These are phyloP conservation scores for Mortierella polycephala DNA, from an alignment of 371 early-diverging fungal genomes.

Conservation along the genomic window DNA sequence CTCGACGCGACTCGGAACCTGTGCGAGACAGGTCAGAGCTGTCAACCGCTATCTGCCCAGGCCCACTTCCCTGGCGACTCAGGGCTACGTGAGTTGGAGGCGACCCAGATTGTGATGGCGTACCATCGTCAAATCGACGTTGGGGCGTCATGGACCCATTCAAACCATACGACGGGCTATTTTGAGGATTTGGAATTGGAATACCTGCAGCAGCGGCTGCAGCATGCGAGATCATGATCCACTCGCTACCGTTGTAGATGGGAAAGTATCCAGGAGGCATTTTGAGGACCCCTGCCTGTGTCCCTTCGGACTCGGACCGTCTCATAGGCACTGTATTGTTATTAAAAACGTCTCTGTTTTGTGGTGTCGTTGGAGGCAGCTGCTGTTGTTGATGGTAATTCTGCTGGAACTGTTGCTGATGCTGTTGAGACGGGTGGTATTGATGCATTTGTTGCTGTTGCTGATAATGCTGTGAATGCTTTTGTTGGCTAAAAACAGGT, in stretches of 20 bases:
- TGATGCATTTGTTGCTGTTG: slow-evolving; percentile 13
- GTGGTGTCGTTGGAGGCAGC: slow-evolving; percentile 19
- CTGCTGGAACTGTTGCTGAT: slow-evolving; percentile 19
- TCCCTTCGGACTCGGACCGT: slow-evolving; percentile 30
- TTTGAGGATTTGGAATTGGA: slow-evolving; percentile 37
- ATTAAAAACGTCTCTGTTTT: background rate
- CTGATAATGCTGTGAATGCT: slow-evolving; percentile 10
- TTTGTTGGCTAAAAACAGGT: slow-evolving; percentile 19
- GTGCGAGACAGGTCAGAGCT: slow-evolving; percentile 27
- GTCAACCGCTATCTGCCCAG: slow-evolving; percentile 4
- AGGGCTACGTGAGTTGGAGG: slow-evolving; percentile 21
- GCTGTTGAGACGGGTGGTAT: slow-evolving; percentile 7
- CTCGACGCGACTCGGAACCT: slow-evolving; percentile 42
- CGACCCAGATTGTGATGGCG: slow-evolving; percentile 13
- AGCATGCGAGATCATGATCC: slow-evolving; percentile 46
- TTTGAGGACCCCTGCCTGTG: slow-evolving; percentile 39
- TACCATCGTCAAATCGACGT: slow-evolving; percentile 20
- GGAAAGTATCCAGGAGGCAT: slow-evolving; percentile 49
- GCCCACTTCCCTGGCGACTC: slow-evolving; percentile 32
- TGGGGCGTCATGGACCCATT: slow-evolving; percentile 20
- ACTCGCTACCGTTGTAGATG: slow-evolving; percentile 45
- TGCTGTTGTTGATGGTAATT: slow-evolving; percentile 20
- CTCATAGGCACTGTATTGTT: slow-evolving; percentile 28
- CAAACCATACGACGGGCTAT: slow-evolving; percentile 24
- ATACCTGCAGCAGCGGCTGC: slow-evolving; percentile 39